phyloP scores from a whole-genome alignment of 1,139 yeast genomes.

The Spathaspora sp. region DNA sequence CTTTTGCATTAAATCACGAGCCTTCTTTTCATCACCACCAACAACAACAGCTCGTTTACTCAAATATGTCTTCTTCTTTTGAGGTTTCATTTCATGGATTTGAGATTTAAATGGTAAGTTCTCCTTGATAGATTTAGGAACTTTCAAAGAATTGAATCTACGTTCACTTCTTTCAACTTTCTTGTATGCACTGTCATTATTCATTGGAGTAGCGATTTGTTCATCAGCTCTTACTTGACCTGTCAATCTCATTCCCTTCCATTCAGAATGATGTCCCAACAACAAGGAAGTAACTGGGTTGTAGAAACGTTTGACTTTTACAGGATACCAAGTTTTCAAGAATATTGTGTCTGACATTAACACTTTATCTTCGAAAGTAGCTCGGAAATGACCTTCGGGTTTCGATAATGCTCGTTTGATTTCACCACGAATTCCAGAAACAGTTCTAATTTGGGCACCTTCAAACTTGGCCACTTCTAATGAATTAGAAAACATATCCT shows the following conservation, averaged over 20 bases:
- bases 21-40: conserved; percentile 91
- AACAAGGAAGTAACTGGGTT: conserved; percentile 94
- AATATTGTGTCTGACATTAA: conserved; percentile 87
- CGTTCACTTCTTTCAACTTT: conserved; percentile 88
- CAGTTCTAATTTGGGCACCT: conserved; percentile 96
- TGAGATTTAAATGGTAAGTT: conserved; percentile 91
- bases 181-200: conserved; percentile 65
- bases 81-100: conserved; percentile 84
- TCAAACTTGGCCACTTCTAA: conserved; percentile 97
- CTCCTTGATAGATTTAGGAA: conserved; percentile 75
- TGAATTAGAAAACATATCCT: conserved; percentile 91
- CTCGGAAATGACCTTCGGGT: conserved; percentile 97
- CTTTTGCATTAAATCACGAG: conserved; percentile 85
- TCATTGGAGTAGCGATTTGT: conserved; percentile 64
- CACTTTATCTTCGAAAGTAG: conserved; percentile 96
- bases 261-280: conserved; percentile 69
- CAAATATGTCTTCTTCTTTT: conserved; percentile 77
- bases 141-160: conserved; percentile 80
- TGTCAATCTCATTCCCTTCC: conserved; percentile 96
- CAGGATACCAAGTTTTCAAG: conserved; percentile 96
- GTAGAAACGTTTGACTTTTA: conserved; percentile 83
- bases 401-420: conserved; percentile 90
- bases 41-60: conserved; percentile 92
- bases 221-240: conserved; percentile 87
- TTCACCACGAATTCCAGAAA: conserved; percentile 96